Percentiles rank a stretch among this genome's conserved stretches.
These are phyloP conservation scores for Phytopythium aichiense DNA, from an alignment of 352 stramenopile genomes.

Conservation along the genomic window DNA sequence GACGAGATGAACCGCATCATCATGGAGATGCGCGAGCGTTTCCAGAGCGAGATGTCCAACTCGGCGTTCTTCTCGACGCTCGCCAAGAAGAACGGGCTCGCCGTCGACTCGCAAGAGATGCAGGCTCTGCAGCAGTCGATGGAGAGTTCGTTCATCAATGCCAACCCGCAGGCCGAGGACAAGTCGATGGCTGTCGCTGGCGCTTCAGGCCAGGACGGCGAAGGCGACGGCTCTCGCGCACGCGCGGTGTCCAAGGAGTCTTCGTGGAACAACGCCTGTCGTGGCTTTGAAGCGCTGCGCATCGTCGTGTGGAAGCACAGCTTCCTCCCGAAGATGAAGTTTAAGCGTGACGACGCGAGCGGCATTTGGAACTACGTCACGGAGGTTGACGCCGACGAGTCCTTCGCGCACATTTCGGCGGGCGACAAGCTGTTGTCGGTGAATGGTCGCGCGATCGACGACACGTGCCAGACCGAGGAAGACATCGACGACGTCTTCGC, in stretches of 20 bases:
- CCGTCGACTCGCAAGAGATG: conserved; percentile 38
- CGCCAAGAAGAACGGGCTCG: conserved; percentile 60
- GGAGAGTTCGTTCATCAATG: conserved; percentile 36
- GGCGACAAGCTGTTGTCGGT: conserved; percentile 73
- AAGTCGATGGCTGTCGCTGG: conserved; percentile 34
- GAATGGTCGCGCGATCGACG: conserved; percentile 68
- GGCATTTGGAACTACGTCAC: conserved; percentile 66
- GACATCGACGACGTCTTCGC: conserved; percentile 74
- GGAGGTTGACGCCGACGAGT: conserved; percentile 75
- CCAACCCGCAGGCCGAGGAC: conserved; percentile 74
- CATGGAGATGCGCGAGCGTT: conserved; percentile 84
- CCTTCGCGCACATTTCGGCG: conserved; percentile 67
- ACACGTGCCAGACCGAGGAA: conserved; percentile 50
- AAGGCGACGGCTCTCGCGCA: conserved; percentile 13
- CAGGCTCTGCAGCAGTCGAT: conserved; percentile 41
- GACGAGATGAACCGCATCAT: conserved; percentile 90
- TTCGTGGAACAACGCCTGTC: conserved; percentile 82
- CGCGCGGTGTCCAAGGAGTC: conserved; percentile 70
- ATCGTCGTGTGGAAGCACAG: conserved; percentile 88
- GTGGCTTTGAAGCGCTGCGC: conserved; percentile 64
- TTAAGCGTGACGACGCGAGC: conserved; percentile 31
- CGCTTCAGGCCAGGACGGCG: conserved; percentile 12
- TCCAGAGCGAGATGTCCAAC: conserved; percentile 78
- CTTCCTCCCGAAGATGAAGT: conserved; percentile 70
- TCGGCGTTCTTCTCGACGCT: conserved; percentile 54